A percentile compares a stretch with the other conserved stretches of the same genome.
Conservation (phyloP, 257 asterid species). For the Jaltomata sinuosa region DNA sequence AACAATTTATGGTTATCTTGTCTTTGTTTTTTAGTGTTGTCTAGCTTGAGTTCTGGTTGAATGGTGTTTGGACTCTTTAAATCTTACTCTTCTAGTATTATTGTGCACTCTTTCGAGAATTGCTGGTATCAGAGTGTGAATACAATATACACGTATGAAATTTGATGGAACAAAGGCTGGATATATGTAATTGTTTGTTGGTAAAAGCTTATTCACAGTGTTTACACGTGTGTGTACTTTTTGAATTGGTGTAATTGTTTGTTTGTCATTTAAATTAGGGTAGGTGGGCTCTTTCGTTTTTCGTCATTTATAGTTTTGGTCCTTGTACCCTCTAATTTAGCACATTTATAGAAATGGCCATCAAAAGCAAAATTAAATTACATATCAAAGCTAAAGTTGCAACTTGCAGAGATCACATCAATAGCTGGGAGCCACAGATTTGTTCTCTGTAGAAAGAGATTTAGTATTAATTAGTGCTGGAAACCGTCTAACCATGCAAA, state of each 20-base stretch:
- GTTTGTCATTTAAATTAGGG: neutral
- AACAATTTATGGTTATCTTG: neutral
- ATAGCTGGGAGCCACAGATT: neutral
- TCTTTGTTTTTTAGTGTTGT: neutral
- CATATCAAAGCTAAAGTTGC: neutral
- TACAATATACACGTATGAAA: neutral
- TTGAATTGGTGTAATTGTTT: neutral
- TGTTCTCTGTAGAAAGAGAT: neutral
- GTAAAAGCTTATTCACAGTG: neutral
- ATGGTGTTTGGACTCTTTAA: neutral
- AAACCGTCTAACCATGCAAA: neutral
- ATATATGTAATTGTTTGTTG: neutral
- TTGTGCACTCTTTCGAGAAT: neutral
- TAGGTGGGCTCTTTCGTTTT: neutral
- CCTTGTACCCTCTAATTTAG: neutral
- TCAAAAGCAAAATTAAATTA: neutral
- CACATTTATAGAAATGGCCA: neutral
- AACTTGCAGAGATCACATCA: neutral
- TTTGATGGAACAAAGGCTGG: neutral
- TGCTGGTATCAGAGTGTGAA: neutral
- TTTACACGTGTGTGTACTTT: neutral
- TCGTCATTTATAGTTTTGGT: neutral
- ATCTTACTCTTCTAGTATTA: neutral
- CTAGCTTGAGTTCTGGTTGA: neutral
- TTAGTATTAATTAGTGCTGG: neutral